Conservation (phyloP, 129 eudicot genomes). For the Artemisia annua region DNA sequence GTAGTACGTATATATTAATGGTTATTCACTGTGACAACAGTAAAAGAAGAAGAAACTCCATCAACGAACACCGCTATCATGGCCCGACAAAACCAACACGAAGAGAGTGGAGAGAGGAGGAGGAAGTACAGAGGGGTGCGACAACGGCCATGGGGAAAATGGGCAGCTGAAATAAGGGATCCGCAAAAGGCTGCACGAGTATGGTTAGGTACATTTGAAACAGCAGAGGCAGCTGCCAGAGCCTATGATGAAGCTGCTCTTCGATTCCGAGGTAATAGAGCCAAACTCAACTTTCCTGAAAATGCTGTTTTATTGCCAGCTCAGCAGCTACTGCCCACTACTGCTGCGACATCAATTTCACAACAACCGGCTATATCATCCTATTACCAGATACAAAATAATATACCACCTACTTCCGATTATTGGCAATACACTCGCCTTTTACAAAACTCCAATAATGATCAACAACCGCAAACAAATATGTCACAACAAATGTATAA, state of each 20-base stretch:
- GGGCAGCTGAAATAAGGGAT: conserved; percentile 96
- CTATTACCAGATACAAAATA: too few species aligned
- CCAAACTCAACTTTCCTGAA: conserved; percentile 94
- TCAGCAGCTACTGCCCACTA: conserved; percentile 5
- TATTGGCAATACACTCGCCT: conserved; percentile 79
- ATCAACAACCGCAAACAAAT: neutral
- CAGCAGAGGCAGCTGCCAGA: conserved; percentile 87
- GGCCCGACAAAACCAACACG: neutral
- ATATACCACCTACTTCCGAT: conserved; percentile 14
- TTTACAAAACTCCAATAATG: conserved; percentile 37
- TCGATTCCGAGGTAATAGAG: conserved; percentile 71
- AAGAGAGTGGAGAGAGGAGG: conserved; percentile 3
- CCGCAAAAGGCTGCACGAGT: conserved; percentile 90
- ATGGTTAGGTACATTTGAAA: conserved; percentile 85
- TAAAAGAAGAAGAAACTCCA: conserved; percentile 33
- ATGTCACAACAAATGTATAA: conserved; percentile 39
- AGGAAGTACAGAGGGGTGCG: conserved; percentile 88
- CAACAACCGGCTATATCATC: too few species aligned
- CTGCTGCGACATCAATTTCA: conserved; percentile 25
- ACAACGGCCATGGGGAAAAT: conserved; percentile 98
- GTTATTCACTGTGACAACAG: conserved; percentile 3
- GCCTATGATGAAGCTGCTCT: conserved; percentile 95
- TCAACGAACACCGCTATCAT: neutral
- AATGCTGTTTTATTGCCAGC: conserved; percentile 45
- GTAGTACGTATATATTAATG: too few species aligned